phyloP scores from a whole-genome alignment of 2,329 filamentous ascomycete genomes.

The Fusarium luffae region DNA sequence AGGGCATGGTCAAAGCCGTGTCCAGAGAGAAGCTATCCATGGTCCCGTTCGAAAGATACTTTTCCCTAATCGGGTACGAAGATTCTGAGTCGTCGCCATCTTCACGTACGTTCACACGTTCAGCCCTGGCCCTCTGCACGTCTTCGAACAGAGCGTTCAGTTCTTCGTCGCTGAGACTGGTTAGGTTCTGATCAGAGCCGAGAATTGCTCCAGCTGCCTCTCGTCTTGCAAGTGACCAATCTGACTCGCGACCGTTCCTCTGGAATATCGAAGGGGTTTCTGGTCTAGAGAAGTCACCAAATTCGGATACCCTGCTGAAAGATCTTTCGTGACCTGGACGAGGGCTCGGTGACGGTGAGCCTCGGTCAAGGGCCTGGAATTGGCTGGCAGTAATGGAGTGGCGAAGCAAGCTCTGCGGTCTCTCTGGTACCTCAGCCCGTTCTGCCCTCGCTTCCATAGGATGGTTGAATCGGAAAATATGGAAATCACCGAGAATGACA shows the following conservation, averaged over 20 bases:
- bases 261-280: constrained; percentile 79
- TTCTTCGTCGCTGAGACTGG: constrained; percentile 91
- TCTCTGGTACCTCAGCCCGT: constrained; percentile 75
- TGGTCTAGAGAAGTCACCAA: constrained; percentile 76
- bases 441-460: constrained; percentile 95
- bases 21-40: constrained; percentile 97
- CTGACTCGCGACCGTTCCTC: constrained; percentile 79
- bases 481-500: constrained; percentile 96
- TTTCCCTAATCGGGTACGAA: constrained; percentile 89
- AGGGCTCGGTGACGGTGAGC: constrained; percentile 70
- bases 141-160: constrained; percentile 94
- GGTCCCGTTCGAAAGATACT: constrained; percentile 94
- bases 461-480: constrained; percentile 98
- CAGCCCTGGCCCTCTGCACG: constrained; percentile 86
- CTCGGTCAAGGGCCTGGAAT: constrained; percentile 66
- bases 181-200: constrained; percentile 90
- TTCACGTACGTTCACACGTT: constrained; percentile 76
- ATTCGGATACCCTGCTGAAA: constrained; percentile 83
- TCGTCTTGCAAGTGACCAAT: constrained; percentile 92
- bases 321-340: constrained; percentile 79
- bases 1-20: constrained; percentile 92
- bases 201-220: constrained; percentile 94
- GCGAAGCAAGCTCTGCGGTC: constrained; percentile 77
- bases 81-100: constrained; percentile 93
- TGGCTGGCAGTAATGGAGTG: constrained; percentile 79